Evolutionary conservation across 352 stramenopile species (phyloP).

Genomic region (Phytopythium boreale): DNA sequence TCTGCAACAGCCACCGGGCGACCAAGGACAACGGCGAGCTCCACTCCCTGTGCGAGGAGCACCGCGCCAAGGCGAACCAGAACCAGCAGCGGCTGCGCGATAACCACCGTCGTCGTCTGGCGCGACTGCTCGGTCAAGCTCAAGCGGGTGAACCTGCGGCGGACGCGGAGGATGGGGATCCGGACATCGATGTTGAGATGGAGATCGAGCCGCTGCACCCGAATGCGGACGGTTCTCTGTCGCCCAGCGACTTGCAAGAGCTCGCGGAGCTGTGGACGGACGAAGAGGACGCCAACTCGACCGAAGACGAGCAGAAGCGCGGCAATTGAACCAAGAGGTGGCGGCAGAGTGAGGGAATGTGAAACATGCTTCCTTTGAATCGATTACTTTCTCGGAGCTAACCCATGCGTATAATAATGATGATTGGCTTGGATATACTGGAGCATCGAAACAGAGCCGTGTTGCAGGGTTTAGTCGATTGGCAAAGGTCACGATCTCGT

Average conservation of each 20-base stretch:
- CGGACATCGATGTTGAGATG: background rate
- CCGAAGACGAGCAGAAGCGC: background rate
- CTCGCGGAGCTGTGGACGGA: background rate
- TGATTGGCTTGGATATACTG: too few species aligned
- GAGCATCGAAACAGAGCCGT: too few species aligned
- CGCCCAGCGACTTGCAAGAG: constrained; percentile 1
- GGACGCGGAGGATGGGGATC: too few species aligned
- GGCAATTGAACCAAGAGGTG: background rate
- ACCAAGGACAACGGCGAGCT: constrained; percentile 37
- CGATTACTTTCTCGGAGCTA: background rate
- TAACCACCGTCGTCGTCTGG: constrained; percentile 12
- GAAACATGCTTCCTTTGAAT: background rate
- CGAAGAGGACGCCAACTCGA: background rate
- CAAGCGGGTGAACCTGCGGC: background rate
- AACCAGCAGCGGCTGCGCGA: constrained; percentile 33
- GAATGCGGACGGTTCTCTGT: background rate
- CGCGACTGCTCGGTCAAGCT: background rate
- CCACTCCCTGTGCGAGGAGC: constrained; percentile 35
- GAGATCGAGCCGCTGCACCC: constrained; percentile 2
- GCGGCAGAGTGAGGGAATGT: background rate
- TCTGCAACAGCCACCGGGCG: constrained; percentile 30
- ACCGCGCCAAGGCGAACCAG: constrained; percentile 34
- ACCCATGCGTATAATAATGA: too few species aligned
- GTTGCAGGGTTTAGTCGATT: too few species aligned
- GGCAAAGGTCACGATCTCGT: too few species aligned